Percentiles rank a stretch among this genome's conserved stretches.
These are phyloP conservation scores for Aureobasidium sp. DNA, from an alignment of 2,329 filamentous ascomycete genomes.

Conservation along the genomic window DNA sequence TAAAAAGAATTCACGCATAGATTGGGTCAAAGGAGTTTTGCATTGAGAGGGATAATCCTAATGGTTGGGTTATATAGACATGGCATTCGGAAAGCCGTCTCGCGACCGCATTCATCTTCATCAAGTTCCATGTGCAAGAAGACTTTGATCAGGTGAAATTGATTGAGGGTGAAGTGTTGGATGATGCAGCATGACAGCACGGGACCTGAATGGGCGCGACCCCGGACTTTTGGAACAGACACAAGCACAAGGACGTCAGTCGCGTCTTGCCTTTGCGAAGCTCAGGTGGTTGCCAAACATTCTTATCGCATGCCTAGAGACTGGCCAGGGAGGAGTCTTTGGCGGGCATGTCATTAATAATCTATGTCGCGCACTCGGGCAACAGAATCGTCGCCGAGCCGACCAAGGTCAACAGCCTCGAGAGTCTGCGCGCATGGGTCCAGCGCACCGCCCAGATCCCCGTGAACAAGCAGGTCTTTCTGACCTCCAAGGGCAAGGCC, in stretches of 20 bases:
- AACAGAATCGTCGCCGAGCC: conserved; percentile 74
- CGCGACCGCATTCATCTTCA: background rate
- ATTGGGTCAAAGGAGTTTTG: background rate
- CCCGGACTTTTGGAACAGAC: background rate
- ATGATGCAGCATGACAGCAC: background rate
- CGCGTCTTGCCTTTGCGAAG: background rate
- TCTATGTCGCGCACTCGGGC: conserved; percentile 90
- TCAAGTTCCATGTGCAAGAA: background rate
- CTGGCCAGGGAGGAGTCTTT: background rate
- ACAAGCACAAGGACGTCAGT: background rate
- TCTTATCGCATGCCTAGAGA: background rate
- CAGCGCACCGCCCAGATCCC: conserved; percentile 65
- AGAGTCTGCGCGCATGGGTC: conserved; percentile 78
- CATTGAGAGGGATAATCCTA: background rate
- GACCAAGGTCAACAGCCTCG: conserved; percentile 66
- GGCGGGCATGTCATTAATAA: conserved; percentile 68
- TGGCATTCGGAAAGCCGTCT: background rate
- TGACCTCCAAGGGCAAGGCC: conserved; percentile 77
- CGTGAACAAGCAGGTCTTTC: conserved; percentile 69
- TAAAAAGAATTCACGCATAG: conserved; percentile 1
- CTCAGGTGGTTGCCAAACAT: background rate
- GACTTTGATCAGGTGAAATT: background rate
- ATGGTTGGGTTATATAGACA: background rate
- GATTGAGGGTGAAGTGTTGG: background rate
- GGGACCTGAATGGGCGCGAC: background rate